Percentiles rank a stretch among this genome's conserved stretches.
These are phyloP conservation scores for Trichosporon sp. DNA, from an alignment of 1,284 basidiomycete species.

Conservation along the genomic window DNA sequence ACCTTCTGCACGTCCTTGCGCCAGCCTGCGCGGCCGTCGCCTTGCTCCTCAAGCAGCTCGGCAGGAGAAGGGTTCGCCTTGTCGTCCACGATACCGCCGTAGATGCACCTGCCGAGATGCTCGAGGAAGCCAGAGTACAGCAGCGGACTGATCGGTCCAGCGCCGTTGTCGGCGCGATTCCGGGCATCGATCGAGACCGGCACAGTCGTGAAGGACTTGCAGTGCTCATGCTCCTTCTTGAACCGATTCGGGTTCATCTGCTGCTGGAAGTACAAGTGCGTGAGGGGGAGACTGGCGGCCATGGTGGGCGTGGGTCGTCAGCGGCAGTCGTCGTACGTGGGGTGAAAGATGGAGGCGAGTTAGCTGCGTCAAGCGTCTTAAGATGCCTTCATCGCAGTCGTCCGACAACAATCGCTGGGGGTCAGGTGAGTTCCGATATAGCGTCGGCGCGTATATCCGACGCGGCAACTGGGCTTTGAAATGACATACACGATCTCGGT, in stretches of 20 bases:
- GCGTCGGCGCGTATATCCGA: background rate
- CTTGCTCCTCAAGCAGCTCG: constrained; percentile 29
- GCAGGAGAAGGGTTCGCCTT: constrained; percentile 42
- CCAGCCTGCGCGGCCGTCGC: constrained; percentile 50
- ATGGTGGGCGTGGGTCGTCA: background rate
- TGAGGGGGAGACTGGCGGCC: constrained; percentile 7
- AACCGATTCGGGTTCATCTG: background rate
- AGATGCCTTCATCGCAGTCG: background rate
- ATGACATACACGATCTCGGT: background rate
- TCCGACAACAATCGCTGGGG: background rate
- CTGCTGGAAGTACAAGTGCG: constrained; percentile 6
- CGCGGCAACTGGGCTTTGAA: background rate
- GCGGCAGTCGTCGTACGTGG: background rate
- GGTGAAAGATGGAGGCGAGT: background rate
- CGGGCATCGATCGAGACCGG: constrained; percentile 5
- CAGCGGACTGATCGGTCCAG: constrained; percentile 16
- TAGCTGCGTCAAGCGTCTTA: background rate
- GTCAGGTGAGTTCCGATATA: background rate
- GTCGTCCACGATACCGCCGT: constrained; percentile 56
- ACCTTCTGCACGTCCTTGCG: constrained; percentile 57
- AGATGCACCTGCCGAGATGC: constrained; percentile 58
- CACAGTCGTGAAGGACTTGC: background rate
- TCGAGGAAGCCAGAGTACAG: constrained; percentile 59
- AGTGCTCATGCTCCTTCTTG: constrained; percentile 5
- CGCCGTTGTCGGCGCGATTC: background rate